Conservation (phyloP, 345 rosid species). For the Streptanthus diversifolius region DNA sequence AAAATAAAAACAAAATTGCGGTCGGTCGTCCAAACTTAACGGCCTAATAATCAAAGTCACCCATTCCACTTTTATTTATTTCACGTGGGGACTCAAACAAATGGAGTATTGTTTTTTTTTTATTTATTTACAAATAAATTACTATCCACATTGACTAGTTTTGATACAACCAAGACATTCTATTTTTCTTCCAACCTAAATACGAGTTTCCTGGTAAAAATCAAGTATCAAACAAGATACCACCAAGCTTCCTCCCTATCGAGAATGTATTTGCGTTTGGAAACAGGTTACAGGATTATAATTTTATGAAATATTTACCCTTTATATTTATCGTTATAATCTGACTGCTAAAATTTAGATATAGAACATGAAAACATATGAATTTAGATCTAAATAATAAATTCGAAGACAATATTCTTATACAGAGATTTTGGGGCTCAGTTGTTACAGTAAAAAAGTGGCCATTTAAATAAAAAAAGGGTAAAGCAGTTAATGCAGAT, state of each 20-base stretch:
- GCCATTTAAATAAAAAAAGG: neutral
- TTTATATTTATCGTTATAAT: neutral
- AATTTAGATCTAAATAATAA: neutral
- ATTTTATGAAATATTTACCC: neutral
- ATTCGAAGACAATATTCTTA: neutral
- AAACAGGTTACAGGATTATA: neutral
- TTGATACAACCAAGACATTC: constrained; percentile 21
- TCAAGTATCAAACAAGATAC: constrained; percentile 7
- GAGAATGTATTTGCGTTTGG: neutral
- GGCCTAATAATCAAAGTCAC: constrained; percentile 19
- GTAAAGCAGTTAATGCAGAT: neutral
- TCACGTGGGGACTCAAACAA: constrained; percentile 12
- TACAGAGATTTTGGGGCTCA: neutral
- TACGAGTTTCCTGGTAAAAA: neutral
- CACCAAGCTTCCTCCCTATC: neutral
- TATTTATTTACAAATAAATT: neutral
- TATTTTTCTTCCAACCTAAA: constrained; percentile 17
- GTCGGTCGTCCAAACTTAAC: constrained; percentile 33
- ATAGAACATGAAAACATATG: neutral
- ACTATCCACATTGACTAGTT: constrained; percentile 14
- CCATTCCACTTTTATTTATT: constrained; percentile 18
- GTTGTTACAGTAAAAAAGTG: neutral
- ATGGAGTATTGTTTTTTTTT: neutral
- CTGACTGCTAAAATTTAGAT: neutral
- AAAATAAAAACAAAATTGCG: constrained; percentile 10